phyloP scores from a whole-genome alignment of 495 filamentous ascomycete genomes.

The Lophiostoma macrostomum region DNA sequence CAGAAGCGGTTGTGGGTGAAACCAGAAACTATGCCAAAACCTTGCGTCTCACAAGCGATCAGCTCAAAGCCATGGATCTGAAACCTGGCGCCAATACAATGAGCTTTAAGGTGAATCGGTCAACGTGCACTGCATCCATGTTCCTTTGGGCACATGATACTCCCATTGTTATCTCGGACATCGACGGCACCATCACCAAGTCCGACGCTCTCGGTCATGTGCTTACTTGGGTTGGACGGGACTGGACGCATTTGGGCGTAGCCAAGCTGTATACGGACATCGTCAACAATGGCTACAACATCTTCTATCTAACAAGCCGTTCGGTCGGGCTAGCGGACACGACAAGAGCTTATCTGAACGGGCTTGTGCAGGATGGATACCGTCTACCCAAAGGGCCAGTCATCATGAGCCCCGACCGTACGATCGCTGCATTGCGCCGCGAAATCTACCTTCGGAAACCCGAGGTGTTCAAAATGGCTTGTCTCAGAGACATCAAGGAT shows the following conservation, averaged over 20 bases:
- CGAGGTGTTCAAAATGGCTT: constrained; percentile 99
- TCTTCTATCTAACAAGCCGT: constrained; percentile 94
- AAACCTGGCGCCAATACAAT: constrained; percentile 84
- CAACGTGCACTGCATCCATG: constrained; percentile 87
- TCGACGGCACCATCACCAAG: constrained; percentile 98
- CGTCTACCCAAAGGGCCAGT: constrained; percentile 84
- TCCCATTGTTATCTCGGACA: constrained; percentile 96
- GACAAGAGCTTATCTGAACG: constrained; percentile 85
- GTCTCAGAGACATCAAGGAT: constrained; percentile 84
- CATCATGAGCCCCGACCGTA: constrained; percentile 91
- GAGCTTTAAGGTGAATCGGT: constrained; percentile 93
- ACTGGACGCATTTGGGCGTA: constrained; percentile 96
- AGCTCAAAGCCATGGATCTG: constrained; percentile 81
- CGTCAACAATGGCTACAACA: constrained; percentile 93
- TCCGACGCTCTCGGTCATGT: constrained; percentile 98
- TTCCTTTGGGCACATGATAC: constrained; percentile 86
- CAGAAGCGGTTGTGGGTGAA: constrained; percentile 62
- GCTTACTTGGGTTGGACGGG: constrained; percentile 93
- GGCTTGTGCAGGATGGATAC: constrained; percentile 84
- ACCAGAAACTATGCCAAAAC: constrained; percentile 94
- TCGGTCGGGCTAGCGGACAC: constrained; percentile 91
- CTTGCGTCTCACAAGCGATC: constrained; percentile 90
- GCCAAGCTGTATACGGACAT: constrained; percentile 98
- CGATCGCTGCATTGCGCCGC: constrained; percentile 88
- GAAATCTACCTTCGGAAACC: constrained; percentile 96